Evolutionary conservation across 2,329 filamentous ascomycete genomes (phyloP), one percentile per base, ranked within the genome.

Genomic region (Corinectria fuckeliana): DNA sequence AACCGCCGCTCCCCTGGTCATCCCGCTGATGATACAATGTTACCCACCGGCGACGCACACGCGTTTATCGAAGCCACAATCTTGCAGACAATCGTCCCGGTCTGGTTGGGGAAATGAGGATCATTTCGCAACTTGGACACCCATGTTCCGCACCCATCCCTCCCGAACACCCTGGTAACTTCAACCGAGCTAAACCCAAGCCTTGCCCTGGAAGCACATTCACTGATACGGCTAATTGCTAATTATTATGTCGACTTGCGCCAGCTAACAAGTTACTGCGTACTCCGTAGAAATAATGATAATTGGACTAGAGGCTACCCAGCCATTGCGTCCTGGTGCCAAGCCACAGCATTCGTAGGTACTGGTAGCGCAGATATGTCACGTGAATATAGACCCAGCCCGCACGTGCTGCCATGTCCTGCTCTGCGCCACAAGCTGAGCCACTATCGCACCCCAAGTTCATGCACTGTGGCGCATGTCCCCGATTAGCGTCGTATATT

Each of bases 21-120:
- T 23, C 14, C 16, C 36, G 18, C 7, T 53, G 34, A 50, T 54
- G 56, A 58, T 39, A 58, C 44, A 54, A 5, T 9, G 16, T 16
- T 9, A 39, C 21, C 32, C 26, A 20, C 16, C 26, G 8, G 1
- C 16, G 9, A 13, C 23, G 38, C 39, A 48, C 52, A 34, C 52
- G 58, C 48, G 52, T 60, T 51, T 30, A 11, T 8, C 45, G 25
- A 36, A 30, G 34, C 30, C 21, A 13, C 16, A 25, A 18, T 38
- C 13, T 28, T 36, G 28, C n/a, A 45, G 32, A 21, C 34, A 41
- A 55, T 51, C 16, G 34, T 53, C 42, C 28, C 30, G 39, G 39
- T 21, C 13, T 50, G 50, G 44, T 53, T 44, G 38, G 50, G 58
- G 58, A 61, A 61, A 61, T 61, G 58, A 61, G 54, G 38, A 61